A percentile compares a stretch with the other conserved stretches of the same genome.
Evolutionary conservation across 1,284 basidiomycete genomes (phyloP).

Genomic region (Ustilago cynodontis): DNA sequence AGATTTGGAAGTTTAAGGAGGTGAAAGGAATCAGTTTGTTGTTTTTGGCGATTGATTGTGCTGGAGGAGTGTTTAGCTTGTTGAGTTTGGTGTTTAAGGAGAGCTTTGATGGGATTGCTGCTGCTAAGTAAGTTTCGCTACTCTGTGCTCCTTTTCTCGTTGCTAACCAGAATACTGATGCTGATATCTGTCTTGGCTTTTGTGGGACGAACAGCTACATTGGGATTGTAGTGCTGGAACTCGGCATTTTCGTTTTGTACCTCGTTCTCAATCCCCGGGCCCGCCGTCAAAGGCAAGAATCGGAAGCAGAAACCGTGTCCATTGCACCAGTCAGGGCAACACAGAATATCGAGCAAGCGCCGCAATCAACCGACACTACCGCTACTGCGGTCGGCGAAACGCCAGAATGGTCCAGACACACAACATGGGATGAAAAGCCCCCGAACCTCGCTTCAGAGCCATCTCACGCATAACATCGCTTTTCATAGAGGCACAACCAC

Average conservation of each 20-base stretch:
- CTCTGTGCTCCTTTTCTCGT: neutral
- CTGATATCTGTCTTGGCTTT: neutral
- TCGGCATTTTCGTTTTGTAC: conserved; percentile 75
- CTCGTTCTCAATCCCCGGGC: conserved; percentile 76
- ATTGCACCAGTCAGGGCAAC: neutral
- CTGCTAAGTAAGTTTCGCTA: conserved; percentile 55
- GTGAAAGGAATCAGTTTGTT: conserved; percentile 80
- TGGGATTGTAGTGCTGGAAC: conserved; percentile 75
- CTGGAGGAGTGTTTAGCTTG: conserved; percentile 79
- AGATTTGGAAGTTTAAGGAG: conserved; percentile 79
- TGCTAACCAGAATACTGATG: neutral
- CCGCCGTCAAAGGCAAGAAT: conserved; percentile 35
- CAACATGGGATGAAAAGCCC: conserved; percentile 27
- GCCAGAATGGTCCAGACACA: conserved; percentile 38
- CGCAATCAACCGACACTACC: neutral
- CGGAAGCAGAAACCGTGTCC: neutral
- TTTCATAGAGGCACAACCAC: neutral
- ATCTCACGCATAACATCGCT: neutral
- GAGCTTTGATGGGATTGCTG: conserved; percentile 78
- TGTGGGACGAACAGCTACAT: conserved; percentile 73
- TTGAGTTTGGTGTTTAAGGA: conserved; percentile 79
- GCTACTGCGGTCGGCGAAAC: conserved; percentile 2
- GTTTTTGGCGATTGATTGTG: conserved; percentile 80
- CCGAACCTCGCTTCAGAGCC: neutral
- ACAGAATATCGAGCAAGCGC: conserved; percentile 8